phyloP scores from a whole-genome alignment of 768 basidiomycete genomes.

The Tricholoma hemisulphureum region DNA sequence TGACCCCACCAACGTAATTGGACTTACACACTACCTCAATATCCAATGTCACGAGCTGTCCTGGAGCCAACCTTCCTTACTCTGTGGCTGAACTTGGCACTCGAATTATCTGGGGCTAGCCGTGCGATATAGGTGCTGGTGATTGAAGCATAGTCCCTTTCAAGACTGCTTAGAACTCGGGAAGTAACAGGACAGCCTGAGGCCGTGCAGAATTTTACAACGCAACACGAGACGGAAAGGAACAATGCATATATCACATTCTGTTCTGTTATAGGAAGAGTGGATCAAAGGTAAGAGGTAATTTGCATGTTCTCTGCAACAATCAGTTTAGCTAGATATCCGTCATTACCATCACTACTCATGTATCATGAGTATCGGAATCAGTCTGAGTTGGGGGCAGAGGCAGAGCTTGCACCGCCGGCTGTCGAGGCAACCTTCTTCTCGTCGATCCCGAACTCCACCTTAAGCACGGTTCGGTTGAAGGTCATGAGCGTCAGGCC shows the following conservation, averaged over 20 bases:
- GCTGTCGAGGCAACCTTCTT: slow-evolving; percentile 26
- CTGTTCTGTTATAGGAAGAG: too few relatives aligned
- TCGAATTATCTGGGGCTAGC: slow-evolving; percentile 44
- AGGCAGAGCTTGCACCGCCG: not conserved
- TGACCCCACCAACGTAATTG: slow-evolving; percentile 45
- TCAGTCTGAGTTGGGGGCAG: not conserved
- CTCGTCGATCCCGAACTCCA: slow-evolving; percentile 41
- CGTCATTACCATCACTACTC: too few relatives aligned
- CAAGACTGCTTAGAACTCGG: too few relatives aligned
- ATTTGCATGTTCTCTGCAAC: too few relatives aligned
- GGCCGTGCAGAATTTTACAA: too few relatives aligned
- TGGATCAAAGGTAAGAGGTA: too few relatives aligned
- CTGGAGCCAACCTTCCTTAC: slow-evolving; percentile 43
- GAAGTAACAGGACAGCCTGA: too few relatives aligned
- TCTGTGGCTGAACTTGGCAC: slow-evolving; percentile 51
- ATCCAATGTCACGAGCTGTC: too few relatives aligned
- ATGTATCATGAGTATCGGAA: not conserved
- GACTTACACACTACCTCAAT: slow-evolving; percentile 46
- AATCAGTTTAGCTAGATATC: too few relatives aligned
- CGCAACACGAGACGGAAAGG: too few relatives aligned
- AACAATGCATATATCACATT: too few relatives aligned
- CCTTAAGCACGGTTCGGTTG: slow-evolving; percentile 45
- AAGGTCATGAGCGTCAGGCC: slow-evolving; percentile 61
- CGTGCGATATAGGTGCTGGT: not conserved
- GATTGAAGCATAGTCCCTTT: too few relatives aligned